Conservation (phyloP, 331 rosid genomes). For the Rosa hybrid region DNA sequence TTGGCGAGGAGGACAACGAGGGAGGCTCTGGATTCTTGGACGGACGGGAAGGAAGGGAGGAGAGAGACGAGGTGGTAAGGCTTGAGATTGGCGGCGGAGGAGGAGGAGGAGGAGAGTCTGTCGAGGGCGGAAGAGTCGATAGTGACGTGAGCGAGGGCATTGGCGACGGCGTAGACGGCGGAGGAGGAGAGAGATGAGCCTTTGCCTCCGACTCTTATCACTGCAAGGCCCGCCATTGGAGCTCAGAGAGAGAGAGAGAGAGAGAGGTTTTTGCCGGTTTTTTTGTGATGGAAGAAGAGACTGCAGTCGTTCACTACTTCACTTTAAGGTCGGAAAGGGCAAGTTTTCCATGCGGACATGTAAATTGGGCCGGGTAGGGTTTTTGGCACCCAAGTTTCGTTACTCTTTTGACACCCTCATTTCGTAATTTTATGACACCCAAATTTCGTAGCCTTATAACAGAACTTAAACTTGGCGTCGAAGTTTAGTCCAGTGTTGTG, state of each 20-base stretch:
- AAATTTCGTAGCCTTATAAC: too few relatives aligned
- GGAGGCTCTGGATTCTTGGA: slow-evolving; percentile 50
- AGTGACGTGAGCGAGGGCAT: slow-evolving; percentile 43
- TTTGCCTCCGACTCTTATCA: slow-evolving; percentile 71
- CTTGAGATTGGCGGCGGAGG: slow-evolving; percentile 21
- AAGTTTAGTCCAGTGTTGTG: too few relatives aligned
- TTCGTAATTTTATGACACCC: too few relatives aligned
- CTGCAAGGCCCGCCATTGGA: slow-evolving; percentile 52
- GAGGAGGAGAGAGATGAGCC: slow-evolving; percentile 76
- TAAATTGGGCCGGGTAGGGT: neutral
- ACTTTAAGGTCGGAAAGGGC: neutral
- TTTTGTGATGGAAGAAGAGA: neutral
- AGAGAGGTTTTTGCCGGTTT: neutral
- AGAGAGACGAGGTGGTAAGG: slow-evolving; percentile 29
- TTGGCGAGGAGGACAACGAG: slow-evolving; percentile 62
- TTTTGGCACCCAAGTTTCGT: too few relatives aligned
- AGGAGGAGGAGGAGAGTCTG: slow-evolving; percentile 39
- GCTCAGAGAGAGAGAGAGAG: neutral
- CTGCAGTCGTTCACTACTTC: neutral
- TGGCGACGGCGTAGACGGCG: slow-evolving; percentile 56
- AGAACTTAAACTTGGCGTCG: too few relatives aligned
- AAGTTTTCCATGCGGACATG: too few relatives aligned
- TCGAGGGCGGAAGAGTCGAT: slow-evolving; percentile 66
- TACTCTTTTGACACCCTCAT: too few relatives aligned
- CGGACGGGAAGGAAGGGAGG: slow-evolving; percentile 44